Evolutionary conservation across 1,284 basidiomycete species (phyloP).

Genomic region (Ustilago sp.): DNA sequence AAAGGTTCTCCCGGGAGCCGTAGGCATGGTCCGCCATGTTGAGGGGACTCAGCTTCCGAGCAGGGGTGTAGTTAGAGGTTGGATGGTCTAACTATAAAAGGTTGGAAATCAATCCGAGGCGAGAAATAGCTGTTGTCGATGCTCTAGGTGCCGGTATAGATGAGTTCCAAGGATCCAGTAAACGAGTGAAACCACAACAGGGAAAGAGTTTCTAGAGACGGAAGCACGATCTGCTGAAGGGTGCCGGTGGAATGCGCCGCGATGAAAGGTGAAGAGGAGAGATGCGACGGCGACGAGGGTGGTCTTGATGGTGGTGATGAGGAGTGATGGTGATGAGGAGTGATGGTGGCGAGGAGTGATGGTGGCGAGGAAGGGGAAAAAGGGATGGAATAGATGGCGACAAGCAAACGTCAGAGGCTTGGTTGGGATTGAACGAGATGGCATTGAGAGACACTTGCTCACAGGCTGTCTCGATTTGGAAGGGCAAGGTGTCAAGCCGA

Average conservation of each 20-base stretch:
- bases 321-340: conserved; percentile 8
- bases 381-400: conserved; percentile 7
- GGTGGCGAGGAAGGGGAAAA: conserved; percentile 5
- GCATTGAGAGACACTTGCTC: conserved; percentile 11
- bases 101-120: not conserved
- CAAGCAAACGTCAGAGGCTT: conserved; percentile 9
- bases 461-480: conserved; percentile 1
- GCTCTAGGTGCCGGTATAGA: not conserved
- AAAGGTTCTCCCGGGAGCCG: conserved; percentile 53
- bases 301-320: conserved; percentile 14
- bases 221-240: not conserved
- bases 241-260: not conserved
- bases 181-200: not conserved
- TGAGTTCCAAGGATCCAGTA: not conserved
- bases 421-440: not conserved
- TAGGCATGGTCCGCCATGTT: conserved; percentile 53
- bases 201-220: conserved; percentile 4
- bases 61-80: conserved; percentile 1
- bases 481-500: conserved; percentile 6
- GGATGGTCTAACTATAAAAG: not conserved
- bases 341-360: conserved; percentile 10
- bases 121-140: conserved; percentile 1
- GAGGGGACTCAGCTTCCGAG: conserved; percentile 43
- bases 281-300: conserved; percentile 5
- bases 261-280: not conserved